Conservation (phyloP, 1,139 yeast genomes). For the Lodderomyces theae region DNA sequence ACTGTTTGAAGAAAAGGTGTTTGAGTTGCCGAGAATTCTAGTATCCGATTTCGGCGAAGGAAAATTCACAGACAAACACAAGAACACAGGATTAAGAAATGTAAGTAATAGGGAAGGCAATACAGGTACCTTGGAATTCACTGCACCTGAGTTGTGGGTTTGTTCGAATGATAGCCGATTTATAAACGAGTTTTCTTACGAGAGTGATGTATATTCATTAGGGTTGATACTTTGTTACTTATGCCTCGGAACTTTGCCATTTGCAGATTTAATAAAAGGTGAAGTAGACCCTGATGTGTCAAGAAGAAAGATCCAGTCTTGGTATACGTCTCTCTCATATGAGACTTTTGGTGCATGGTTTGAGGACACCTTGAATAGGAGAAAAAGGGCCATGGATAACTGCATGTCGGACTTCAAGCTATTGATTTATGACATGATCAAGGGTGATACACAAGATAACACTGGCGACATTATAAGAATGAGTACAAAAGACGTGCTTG, state of each 20-base stretch:
- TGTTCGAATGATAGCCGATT: slow-evolving; percentile 26
- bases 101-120: slow-evolving; percentile 47
- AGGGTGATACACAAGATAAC: slow-evolving; percentile 18
- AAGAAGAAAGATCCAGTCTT: slow-evolving; percentile 25
- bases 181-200: slow-evolving; percentile 55
- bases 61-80: slow-evolving; percentile 55
- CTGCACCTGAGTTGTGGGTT: slow-evolving; percentile 76
- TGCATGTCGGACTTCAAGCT: slow-evolving; percentile 21
- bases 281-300: slow-evolving; percentile 34
- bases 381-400: slow-evolving; percentile 10
- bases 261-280: slow-evolving; percentile 26
- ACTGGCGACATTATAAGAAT: slow-evolving; percentile 8
- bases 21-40: slow-evolving; percentile 58
- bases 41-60: slow-evolving; percentile 93
- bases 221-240: slow-evolving; percentile 78
- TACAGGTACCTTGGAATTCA: slow-evolving; percentile 83
- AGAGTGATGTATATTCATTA: slow-evolving; percentile 76
- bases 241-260: slow-evolving; percentile 71
- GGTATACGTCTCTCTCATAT: slow-evolving; percentile 27
- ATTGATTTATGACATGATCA: slow-evolving; percentile 32
- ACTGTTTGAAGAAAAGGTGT: slow-evolving; percentile 24
- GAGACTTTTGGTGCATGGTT: slow-evolving; percentile 29
- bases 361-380: slow-evolving; percentile 6
- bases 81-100: slow-evolving; percentile 10
- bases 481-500: slow-evolving; percentile 20